Evolutionary conservation across 2,329 filamentous ascomycete genomes (phyloP).

Genomic region (Beauveria asiatica): DNA sequence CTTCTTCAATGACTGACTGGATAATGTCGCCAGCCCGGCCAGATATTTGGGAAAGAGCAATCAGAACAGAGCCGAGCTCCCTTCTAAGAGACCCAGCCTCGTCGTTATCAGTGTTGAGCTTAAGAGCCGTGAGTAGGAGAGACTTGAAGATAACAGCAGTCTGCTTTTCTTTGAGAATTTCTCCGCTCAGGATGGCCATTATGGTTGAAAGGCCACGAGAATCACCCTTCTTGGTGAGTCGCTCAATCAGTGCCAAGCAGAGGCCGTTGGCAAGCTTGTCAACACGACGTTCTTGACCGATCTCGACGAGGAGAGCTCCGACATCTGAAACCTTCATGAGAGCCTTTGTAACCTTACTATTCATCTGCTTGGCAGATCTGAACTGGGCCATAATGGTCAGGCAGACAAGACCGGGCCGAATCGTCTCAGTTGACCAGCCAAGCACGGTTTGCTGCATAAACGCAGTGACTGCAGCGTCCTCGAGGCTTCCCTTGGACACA

Average conservation of each 20-base stretch:
- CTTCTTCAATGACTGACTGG: constrained; percentile 55
- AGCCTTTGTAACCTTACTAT: constrained; percentile 60
- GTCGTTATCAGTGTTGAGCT: constrained; percentile 47
- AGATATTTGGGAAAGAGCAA: constrained; percentile 52
- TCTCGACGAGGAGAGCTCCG: constrained; percentile 47
- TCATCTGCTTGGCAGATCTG: constrained; percentile 60
- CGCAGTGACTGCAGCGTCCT: constrained; percentile 70
- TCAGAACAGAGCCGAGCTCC: constrained; percentile 57
- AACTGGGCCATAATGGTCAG: constrained; percentile 76
- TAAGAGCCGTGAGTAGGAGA: constrained; percentile 51
- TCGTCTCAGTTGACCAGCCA: constrained; percentile 67
- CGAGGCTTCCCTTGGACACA: constrained; percentile 70
- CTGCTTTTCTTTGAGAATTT: constrained; percentile 55
- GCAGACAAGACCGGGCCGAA: constrained; percentile 67
- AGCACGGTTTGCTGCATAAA: constrained; percentile 82
- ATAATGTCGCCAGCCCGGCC: constrained; percentile 55
- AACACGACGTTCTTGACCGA: constrained; percentile 57
- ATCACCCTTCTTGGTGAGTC: constrained; percentile 52
- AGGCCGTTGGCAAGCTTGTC: constrained; percentile 66
- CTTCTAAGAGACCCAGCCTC: constrained; percentile 49
- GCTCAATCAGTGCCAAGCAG: constrained; percentile 56
- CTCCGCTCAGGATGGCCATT: constrained; percentile 50
- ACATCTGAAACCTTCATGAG: constrained; percentile 57
- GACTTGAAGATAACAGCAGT: constrained; percentile 57
- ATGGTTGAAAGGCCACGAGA: constrained; percentile 49